A percentile compares a stretch with the other conserved stretches of the same genome.
phyloP scores from a whole-genome alignment of 2,329 filamentous ascomycete genomes.

The Penicillium sp. region DNA sequence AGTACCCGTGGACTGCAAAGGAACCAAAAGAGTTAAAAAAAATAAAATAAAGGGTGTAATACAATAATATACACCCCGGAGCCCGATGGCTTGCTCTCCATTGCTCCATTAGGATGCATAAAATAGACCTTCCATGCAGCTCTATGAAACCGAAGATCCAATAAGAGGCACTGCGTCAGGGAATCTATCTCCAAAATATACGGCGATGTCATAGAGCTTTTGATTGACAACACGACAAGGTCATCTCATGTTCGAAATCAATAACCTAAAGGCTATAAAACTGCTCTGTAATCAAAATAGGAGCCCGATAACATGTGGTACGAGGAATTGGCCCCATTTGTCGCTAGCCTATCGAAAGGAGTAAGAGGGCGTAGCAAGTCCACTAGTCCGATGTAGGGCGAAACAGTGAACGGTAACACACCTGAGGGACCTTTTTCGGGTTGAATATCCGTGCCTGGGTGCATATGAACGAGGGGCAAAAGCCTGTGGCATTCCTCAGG shows the following conservation, averaged over 20 bases:
- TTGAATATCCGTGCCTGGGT: constrained; percentile 15
- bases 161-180: not conserved
- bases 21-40: not conserved
- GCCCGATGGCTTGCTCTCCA: not conserved
- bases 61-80: constrained; percentile 2
- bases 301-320: constrained; percentile 3
- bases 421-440: not conserved
- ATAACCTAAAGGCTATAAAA: not conserved
- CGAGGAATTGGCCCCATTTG: constrained; percentile 2
- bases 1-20: not conserved
- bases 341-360: not conserved
- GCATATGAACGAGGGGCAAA: constrained; percentile 22
- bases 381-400: constrained; percentile 4
- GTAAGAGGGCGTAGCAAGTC: constrained; percentile 2
- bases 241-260: not conserved
- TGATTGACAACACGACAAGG: too few species aligned
- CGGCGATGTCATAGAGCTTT: not conserved
- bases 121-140: constrained; percentile 13
- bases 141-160: constrained; percentile 14
- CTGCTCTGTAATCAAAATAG: not conserved
- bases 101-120: constrained; percentile 12
- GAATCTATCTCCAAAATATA: not conserved
- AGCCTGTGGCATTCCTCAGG: constrained; percentile 14
- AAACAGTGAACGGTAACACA: constrained; percentile 7
- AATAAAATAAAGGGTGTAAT: not conserved